phyloP scores from a whole-genome alignment of 257 asterid genomes.

The Rhazya stricta region DNA sequence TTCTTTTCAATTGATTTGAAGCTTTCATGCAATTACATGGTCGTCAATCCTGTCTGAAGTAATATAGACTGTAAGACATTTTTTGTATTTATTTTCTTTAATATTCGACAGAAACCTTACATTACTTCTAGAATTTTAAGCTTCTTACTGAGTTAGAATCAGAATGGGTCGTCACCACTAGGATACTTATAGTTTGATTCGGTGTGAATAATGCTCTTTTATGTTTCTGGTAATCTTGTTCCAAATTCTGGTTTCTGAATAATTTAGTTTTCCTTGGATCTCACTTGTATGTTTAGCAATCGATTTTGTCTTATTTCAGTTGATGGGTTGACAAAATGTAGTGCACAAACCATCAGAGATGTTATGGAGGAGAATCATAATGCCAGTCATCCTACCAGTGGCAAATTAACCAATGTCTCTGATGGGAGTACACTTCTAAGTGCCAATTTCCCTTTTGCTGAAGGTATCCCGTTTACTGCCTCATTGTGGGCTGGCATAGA shows the following conservation, averaged over 20 bases:
- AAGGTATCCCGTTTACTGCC: constrained; percentile 84
- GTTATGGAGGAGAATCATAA: constrained; percentile 32
- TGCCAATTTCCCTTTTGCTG: constrained; percentile 58
- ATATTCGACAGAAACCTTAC: not conserved
- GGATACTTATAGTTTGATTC: not conserved
- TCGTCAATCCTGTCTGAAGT: not conserved
- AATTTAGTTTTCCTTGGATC: not conserved
- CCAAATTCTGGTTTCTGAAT: not conserved
- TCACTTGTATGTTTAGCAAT: not conserved
- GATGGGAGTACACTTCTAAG: constrained; percentile 42
- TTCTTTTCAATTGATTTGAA: constrained; percentile 1
- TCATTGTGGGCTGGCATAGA: constrained; percentile 85
- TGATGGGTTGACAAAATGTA: constrained; percentile 84
- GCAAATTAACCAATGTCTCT: constrained; percentile 42
- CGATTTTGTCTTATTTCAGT: constrained; percentile 46
- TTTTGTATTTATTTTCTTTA: not conserved
- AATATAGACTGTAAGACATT: not conserved
- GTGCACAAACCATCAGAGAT: constrained; percentile 39
- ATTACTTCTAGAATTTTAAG: not conserved
- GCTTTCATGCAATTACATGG: not conserved
- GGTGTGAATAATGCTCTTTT: not conserved
- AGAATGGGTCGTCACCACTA: not conserved
- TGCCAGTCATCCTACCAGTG: constrained; percentile 33
- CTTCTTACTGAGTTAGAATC: not conserved
- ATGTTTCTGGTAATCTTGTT: not conserved